These are phyloP conservation scores for Aphanomyces invadans DNA, from an alignment of 352 stramenopile genomes.

Conservation along the genomic window DNA sequence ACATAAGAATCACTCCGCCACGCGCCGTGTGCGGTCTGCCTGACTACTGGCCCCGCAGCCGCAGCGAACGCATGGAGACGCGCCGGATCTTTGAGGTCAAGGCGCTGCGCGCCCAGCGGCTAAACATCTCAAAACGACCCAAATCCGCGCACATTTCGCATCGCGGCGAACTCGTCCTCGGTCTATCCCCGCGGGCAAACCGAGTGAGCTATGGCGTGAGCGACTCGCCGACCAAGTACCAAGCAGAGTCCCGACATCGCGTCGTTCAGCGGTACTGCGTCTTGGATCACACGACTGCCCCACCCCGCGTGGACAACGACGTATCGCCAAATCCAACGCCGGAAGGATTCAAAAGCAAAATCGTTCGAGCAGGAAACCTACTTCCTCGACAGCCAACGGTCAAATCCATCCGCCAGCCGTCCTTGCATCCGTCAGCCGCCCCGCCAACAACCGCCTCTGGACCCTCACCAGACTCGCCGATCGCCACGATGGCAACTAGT, in stretches of 20 bases:
- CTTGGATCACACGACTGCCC: not conserved
- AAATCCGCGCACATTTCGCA: conserved; percentile 21
- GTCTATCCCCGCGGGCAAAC: conserved; percentile 11
- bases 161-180: not conserved
- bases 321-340: not conserved
- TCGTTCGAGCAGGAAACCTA: not conserved
- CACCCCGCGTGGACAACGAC: not conserved
- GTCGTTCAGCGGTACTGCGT: conserved; percentile 13
- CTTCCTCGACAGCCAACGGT: not conserved
- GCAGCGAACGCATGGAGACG: not conserved
- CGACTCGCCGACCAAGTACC: conserved; percentile 6
- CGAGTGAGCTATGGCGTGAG: not conserved
- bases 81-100: not conserved
- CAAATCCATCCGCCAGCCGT: not conserved
- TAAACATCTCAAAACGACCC: conserved; percentile 1
- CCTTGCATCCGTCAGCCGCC: not conserved
- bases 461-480: too few relatives aligned
- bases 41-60: too few relatives aligned
- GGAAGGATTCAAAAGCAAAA: not conserved
- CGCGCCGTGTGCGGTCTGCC: too few relatives aligned
- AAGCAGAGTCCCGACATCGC: not conserved
- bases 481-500: not conserved
- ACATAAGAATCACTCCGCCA: not conserved
- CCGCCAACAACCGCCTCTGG: too few relatives aligned
- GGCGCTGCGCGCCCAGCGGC: not conserved